A percentile compares a stretch with the other conserved stretches of the same genome.
These are phyloP conservation scores for Pueraria montana DNA, from an alignment of 306 rosid genomes.

Conservation along the genomic window DNA sequence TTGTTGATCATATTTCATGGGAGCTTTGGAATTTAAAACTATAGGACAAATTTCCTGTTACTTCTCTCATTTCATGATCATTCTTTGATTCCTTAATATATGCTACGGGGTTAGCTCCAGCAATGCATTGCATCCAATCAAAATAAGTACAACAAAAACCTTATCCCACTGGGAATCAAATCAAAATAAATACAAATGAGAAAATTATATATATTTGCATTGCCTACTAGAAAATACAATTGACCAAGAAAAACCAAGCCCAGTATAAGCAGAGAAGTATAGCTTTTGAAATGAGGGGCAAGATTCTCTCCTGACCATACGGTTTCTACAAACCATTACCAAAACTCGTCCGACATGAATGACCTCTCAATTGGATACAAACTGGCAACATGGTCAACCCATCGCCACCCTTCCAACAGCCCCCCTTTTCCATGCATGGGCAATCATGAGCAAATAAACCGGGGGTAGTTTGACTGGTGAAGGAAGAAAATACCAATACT, in stretches of 20 bases:
- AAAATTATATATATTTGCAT: neutral
- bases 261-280: slow-evolving; percentile 1
- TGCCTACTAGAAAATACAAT: slow-evolving; percentile 11
- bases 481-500: slow-evolving; percentile 42
- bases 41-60: neutral
- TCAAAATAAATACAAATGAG: neutral
- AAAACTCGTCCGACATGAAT: neutral
- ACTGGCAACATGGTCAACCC: slow-evolving; percentile 11
- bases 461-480: neutral
- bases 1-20: neutral
- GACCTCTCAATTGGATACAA: slow-evolving; percentile 14
- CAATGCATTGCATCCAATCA: neutral
- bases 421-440: neutral
- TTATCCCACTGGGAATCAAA: neutral
- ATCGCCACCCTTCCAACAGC: slow-evolving; percentile 20
- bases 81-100: neutral
- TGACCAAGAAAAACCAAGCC: neutral
- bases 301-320: neutral
- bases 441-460: slow-evolving; percentile 32
- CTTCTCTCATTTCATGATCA: neutral
- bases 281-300: slow-evolving; percentile 16
- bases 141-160: neutral
- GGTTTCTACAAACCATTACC: neutral
- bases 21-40: neutral
- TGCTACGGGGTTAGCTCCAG: neutral